Base-by-base conservation (phyloP, 2,329 filamentous ascomycete species). In the Macrophomina pseudophaseolina region DNA sequence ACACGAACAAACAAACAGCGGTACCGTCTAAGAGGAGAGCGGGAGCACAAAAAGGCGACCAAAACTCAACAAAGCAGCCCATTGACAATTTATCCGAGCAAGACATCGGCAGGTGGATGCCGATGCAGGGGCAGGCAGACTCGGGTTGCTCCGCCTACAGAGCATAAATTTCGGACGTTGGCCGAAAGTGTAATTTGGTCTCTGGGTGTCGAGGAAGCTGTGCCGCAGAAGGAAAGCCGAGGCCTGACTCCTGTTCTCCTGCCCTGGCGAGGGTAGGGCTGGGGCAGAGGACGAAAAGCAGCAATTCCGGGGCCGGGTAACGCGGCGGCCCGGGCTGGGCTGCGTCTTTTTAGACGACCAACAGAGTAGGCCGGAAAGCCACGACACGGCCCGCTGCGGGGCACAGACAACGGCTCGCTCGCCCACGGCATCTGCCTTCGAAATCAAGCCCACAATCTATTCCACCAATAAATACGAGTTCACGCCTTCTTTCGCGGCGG, bases 341-440 rank as follows among this genome's bases (percentile, higher is more conserved):
- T 46, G 28, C 28, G 23, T 7, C 56, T 23, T 46, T 48, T 46
- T 33, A 12, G 33, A 44, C 23, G 38, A 14, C 33, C 8, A 40
- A 23, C 23, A 23, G 23, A 23, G 23, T 1, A 23, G 23, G 23
- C 23, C 23, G 33, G 9, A 38, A 40, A 18, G 16, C 52, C 54
- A 58, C 44, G 54, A 58, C 54, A 58, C 54, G 54, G 35, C 23
- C 38, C 54, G 54, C 54, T 44, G 56, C 35, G 35, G 35, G 53
- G 53, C 52, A 38, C 16, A 11, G 32, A 18, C 9, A 35, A n/a
- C 32, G n/a, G 32, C 52, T 32, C 32, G 16, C 23, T n/a, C 51
- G 12, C 23, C 23, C 23, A 23, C 51, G 16, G 28, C 18, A 12
- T 30, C 2, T 53, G 30, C 51, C 51, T 23, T 38, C 30, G 14